These are phyloP conservation scores for Aureobasidium melanogenum DNA, from an alignment of 2,329 filamentous ascomycete genomes.

Conservation along the genomic window DNA sequence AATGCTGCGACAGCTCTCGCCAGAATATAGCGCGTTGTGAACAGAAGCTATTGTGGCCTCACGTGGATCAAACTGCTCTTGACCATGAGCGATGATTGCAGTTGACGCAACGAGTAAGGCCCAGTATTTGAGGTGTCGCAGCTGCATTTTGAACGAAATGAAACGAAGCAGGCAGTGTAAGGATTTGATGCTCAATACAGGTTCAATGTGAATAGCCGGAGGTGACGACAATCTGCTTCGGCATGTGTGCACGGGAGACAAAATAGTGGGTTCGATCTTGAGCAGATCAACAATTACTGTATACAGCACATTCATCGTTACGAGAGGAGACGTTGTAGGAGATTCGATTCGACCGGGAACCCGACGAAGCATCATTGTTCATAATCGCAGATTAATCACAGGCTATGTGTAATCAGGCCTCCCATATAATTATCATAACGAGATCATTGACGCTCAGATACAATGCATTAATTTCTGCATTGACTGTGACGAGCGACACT, in stretches of 20 bases:
- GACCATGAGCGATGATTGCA: background rate
- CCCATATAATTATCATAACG: background rate
- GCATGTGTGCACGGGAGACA: background rate
- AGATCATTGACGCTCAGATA: background rate
- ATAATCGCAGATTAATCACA: background rate
- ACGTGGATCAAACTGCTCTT: slow-evolving; percentile 38
- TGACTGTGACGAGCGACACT: background rate
- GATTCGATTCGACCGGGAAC: background rate
- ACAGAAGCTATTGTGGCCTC: slow-evolving; percentile 52
- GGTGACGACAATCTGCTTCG: background rate
- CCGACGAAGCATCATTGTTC: background rate
- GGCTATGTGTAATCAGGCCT: background rate
- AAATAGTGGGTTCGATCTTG: background rate
- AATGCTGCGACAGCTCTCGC: slow-evolving; percentile 45
- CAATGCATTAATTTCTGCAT: background rate
- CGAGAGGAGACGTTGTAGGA: background rate
- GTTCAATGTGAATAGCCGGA: background rate
- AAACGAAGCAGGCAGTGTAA: background rate
- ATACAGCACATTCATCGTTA: background rate
- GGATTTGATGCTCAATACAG: background rate
- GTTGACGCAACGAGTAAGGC: background rate
- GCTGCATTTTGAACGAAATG: background rate
- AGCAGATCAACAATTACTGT: background rate
- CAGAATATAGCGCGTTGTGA: slow-evolving; percentile 46
- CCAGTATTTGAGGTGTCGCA: background rate